These are phyloP conservation scores for Arthrocladium fulminans DNA, from an alignment of 2,329 filamentous ascomycete species.

Conservation along the genomic window DNA sequence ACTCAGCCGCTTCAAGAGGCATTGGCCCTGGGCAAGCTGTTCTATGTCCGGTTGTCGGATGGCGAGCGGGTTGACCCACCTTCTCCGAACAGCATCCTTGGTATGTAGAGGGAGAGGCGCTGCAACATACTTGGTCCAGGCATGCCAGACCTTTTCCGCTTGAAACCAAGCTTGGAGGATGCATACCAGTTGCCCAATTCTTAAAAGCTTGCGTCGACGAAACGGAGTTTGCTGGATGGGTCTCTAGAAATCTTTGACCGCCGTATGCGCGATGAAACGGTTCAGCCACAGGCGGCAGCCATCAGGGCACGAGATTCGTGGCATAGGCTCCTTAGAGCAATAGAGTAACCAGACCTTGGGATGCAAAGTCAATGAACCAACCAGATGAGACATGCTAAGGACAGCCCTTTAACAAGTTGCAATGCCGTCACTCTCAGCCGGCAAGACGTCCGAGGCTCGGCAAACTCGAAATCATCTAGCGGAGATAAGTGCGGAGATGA, in stretches of 20 bases:
- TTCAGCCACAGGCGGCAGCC: not conserved
- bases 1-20: constrained; percentile 17
- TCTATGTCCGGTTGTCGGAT: not conserved
- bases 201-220: not conserved
- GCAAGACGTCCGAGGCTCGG: not conserved
- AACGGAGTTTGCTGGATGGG: not conserved
- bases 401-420: no score
- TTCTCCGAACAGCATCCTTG: not conserved
- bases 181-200: not conserved
- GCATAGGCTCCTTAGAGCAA: no score
- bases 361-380: no score
- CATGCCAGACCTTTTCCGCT: not conserved
- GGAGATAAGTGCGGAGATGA: not conserved
- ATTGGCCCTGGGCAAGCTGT: not conserved
- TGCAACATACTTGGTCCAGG: not conserved
- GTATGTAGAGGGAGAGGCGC: not conserved
- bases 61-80: not conserved
- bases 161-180: not conserved
- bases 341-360: no score
- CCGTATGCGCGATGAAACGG: not conserved
- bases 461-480: no score
- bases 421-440: not conserved
- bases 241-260: not conserved
- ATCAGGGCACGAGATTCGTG: not conserved
- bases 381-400: no score